Percentiles rank a stretch among this genome's conserved stretches.
Conservation (phyloP, 306 rosid species). For the Parietaria judaica region DNA sequence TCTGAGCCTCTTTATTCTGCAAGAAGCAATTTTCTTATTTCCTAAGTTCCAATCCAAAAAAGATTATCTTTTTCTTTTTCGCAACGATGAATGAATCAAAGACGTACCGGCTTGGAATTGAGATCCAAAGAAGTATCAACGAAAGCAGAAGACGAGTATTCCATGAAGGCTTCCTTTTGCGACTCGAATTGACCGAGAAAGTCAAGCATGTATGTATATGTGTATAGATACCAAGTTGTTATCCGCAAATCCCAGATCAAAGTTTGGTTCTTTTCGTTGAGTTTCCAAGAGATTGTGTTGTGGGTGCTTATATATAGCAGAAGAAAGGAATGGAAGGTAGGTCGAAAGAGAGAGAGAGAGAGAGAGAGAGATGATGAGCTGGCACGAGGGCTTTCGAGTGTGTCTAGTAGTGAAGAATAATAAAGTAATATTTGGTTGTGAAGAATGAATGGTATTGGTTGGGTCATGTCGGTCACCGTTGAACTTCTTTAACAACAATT, state of each 20-base stretch:
- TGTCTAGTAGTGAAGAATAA: too few relatives aligned
- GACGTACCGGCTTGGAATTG: slow-evolving; percentile 37
- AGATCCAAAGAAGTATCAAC: slow-evolving; percentile 71
- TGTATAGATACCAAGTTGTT: neutral
- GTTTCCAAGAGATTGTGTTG: slow-evolving; percentile 1
- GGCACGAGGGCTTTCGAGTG: slow-evolving; percentile 33
- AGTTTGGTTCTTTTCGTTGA: slow-evolving; percentile 3
- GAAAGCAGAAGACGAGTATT: slow-evolving; percentile 46
- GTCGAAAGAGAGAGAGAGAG: slow-evolving; percentile 42
- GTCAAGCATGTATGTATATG: slow-evolving; percentile 1
- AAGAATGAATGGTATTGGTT: slow-evolving; percentile 1
- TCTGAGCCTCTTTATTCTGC: slow-evolving; percentile 56
- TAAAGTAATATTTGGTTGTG: neutral
- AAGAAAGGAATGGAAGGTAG: slow-evolving; percentile 36
- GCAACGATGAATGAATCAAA: neutral
- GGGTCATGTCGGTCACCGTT: slow-evolving; percentile 33
- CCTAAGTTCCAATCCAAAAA: neutral
- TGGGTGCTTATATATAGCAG: slow-evolving; percentile 24
- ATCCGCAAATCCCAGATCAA: neutral
- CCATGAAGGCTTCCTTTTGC: slow-evolving; percentile 27
- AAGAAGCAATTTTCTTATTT: slow-evolving; percentile 5
- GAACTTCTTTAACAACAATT: slow-evolving; percentile 18
- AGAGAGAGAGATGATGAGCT: slow-evolving; percentile 21
- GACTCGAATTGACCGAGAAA: slow-evolving; percentile 17
- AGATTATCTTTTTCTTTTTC: neutral